Conservation (phyloP, 768 basidiomycete genomes). For the Termitomyces sp. region DNA sequence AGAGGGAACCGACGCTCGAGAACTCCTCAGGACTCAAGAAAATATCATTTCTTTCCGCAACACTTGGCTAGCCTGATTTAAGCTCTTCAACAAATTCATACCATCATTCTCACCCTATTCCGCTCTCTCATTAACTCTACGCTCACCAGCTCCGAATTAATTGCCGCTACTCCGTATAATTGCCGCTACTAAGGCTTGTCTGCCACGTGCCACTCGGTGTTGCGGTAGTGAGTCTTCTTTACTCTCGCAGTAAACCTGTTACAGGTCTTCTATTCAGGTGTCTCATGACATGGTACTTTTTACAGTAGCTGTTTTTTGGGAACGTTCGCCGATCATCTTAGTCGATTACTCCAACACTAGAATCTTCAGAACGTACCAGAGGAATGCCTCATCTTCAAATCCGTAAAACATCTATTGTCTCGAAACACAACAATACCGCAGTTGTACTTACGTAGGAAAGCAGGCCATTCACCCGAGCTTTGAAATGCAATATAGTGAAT, state of each 20-base stretch:
- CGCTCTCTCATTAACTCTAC: no score
- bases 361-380: background rate
- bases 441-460: constrained; percentile 2
- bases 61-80: no score
- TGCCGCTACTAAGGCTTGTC: no score
- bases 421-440: constrained; percentile 6
- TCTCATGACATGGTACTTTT: background rate
- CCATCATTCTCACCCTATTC: no score
- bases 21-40: no score
- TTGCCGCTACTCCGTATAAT: no score
- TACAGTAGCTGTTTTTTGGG: background rate
- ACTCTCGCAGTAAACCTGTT: background rate
- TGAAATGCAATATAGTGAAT: constrained; percentile 11
- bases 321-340: background rate
- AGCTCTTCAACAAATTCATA: no score
- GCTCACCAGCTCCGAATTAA: no score
- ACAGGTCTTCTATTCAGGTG: background rate
- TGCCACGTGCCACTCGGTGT: background rate
- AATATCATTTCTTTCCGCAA: no score
- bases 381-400: background rate
- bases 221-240: background rate
- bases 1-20: no score
- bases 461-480: background rate
- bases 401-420: constrained; percentile 10
- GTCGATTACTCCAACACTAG: background rate